Conservation (phyloP, 345 rosid genomes). For the Lepidium didymum region DNA sequence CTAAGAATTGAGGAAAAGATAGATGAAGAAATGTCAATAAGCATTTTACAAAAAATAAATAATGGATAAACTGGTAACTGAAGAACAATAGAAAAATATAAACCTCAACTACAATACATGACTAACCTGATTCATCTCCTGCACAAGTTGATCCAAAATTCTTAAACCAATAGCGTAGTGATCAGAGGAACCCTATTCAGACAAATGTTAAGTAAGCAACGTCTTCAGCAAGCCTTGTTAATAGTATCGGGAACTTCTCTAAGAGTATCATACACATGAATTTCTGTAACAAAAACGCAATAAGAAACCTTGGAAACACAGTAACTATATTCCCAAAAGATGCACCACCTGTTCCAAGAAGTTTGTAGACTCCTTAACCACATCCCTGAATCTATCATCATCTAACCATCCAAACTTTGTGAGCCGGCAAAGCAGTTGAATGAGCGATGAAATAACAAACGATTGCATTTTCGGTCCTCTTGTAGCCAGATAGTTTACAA, state of each 20-base stretch:
- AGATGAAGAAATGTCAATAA: conserved; percentile 23
- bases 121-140: conserved; percentile 97
- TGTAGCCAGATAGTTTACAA: conserved; percentile 77
- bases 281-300: background rate
- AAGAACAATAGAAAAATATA: background rate
- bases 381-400: conserved; percentile 85
- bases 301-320: conserved; percentile 6
- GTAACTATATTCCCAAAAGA: conserved; percentile 10
- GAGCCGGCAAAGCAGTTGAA: conserved; percentile 85
- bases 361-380: conserved; percentile 73
- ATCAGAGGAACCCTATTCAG: conserved; percentile 65
- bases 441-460: conserved; percentile 77
- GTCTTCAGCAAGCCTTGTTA: conserved; percentile 3
- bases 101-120: conserved; percentile 1
- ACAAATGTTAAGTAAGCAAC: conserved; percentile 3
- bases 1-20: conserved; percentile 39
- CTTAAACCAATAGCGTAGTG: conserved; percentile 92
- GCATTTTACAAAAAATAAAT: background rate
- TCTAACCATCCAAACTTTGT: conserved; percentile 99
- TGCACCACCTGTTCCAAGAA: conserved; percentile 80
- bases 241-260: background rate
- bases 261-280: background rate
- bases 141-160: conserved; percentile 92
- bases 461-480: conserved; percentile 88
- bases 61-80: background rate